Percentiles rank a stretch among this genome's conserved stretches.
Evolutionary conservation across 2,329 filamentous ascomycete genomes (phyloP).

Genomic region (Trichoderma atrobrunneum): DNA sequence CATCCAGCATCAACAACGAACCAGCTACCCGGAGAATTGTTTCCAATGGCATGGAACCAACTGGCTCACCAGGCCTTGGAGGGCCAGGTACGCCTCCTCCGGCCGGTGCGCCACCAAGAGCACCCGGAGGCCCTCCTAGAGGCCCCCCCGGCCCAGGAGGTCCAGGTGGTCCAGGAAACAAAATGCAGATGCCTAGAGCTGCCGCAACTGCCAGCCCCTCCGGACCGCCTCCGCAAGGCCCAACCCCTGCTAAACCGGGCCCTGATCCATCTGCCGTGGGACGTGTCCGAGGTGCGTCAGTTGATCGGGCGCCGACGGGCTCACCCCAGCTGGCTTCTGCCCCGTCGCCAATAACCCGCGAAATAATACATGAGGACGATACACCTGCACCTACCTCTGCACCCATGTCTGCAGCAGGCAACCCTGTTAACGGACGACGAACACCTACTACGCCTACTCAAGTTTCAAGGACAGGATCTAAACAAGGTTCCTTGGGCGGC

Average conservation of each 20-base stretch:
- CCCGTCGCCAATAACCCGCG: conserved; percentile 43
- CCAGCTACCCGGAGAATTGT: conserved; percentile 36
- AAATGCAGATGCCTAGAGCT: conserved; percentile 37
- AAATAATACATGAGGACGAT: conserved; percentile 45
- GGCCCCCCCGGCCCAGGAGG: background rate
- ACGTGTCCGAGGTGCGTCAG: conserved; percentile 49
- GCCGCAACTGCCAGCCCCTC: conserved; percentile 36
- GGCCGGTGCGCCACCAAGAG: background rate
- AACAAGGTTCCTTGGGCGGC: conserved; percentile 34
- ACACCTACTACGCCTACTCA: conserved; percentile 66
- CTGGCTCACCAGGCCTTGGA: conserved; percentile 33
- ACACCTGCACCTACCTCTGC: conserved; percentile 28
- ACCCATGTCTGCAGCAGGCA: conserved; percentile 28
- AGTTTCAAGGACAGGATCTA: conserved; percentile 37
- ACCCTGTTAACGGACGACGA: conserved; percentile 53
- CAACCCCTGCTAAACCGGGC: conserved; percentile 48
- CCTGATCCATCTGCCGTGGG: conserved; percentile 41
- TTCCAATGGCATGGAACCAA: conserved; percentile 38
- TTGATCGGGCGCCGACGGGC: conserved; percentile 41
- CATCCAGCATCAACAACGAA: conserved; percentile 36
- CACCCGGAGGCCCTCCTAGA: conserved; percentile 6
- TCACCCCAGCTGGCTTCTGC: conserved; percentile 36
- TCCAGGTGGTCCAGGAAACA: conserved; percentile 32
- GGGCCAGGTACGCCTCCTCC: conserved; percentile 24
- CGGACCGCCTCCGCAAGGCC: conserved; percentile 55